Percentiles rank a stretch among this genome's conserved stretches.
phyloP scores from a whole-genome alignment of 2,329 filamentous ascomycete genomes.

The Cordyceps cateniannulata region DNA sequence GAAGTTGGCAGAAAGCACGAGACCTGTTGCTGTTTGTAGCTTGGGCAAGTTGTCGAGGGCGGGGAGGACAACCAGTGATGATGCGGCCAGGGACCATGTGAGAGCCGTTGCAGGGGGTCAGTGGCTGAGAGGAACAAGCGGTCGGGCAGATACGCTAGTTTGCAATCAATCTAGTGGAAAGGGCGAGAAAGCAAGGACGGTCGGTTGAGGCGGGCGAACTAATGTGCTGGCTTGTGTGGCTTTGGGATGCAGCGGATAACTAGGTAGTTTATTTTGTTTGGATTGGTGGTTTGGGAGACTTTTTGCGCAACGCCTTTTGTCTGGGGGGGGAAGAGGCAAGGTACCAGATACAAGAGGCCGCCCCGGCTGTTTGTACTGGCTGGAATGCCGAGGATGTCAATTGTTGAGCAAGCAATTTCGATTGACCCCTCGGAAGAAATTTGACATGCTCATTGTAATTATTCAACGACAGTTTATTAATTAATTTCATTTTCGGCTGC shows the following conservation, averaged over 20 bases:
- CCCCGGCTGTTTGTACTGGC: background rate
- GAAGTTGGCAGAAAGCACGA: slow-evolving; percentile 28
- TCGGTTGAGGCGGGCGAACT: background rate
- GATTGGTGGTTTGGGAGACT: background rate
- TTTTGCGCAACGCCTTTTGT: background rate
- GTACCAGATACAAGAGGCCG: background rate
- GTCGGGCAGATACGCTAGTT: background rate
- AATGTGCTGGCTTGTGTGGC: background rate
- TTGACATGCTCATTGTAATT: too few relatives aligned
- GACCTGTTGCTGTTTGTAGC: slow-evolving; percentile 32
- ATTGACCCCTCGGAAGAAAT: background rate
- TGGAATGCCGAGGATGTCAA: background rate
- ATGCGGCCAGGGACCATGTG: slow-evolving; percentile 23
- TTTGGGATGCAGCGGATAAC: background rate
- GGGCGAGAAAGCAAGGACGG: background rate
- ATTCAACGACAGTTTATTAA: too few relatives aligned
- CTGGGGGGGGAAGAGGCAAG: background rate
- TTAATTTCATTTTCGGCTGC: background rate
- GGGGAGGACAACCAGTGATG: slow-evolving; percentile 24
- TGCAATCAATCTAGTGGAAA: background rate
- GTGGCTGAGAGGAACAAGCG: slow-evolving; percentile 9
- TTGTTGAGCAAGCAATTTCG: slow-evolving; percentile 1
- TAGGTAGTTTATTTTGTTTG: background rate
- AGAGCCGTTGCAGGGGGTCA: slow-evolving; percentile 16
- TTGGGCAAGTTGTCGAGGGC: slow-evolving; percentile 21